Evolutionary conservation across 257 asterid species (phyloP).

Genomic region (Solanum etuberosum): DNA sequence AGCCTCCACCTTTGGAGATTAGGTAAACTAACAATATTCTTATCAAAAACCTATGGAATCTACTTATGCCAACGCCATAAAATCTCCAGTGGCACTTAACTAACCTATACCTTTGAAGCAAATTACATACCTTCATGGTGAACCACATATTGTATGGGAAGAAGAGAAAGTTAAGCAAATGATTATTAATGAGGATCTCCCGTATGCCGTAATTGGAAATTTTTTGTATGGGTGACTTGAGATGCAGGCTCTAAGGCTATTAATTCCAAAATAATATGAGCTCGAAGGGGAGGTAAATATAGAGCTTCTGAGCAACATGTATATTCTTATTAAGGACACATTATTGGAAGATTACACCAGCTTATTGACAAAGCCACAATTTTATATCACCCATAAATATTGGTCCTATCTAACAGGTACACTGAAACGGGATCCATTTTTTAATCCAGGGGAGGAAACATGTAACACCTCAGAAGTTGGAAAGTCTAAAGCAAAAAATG

Average conservation of each 20-base stretch:
- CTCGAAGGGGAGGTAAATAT: not conserved
- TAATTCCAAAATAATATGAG: not conserved
- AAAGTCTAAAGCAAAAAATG: not conserved
- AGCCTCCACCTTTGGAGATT: too few relatives aligned
- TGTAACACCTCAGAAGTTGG: not conserved
- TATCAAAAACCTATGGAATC: not conserved
- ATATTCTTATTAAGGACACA: not conserved
- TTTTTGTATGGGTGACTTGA: not conserved
- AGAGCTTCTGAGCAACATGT: not conserved
- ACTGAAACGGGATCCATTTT: fast-evolving
- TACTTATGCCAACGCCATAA: not conserved
- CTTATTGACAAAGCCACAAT: not conserved
- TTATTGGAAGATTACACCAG: not conserved
- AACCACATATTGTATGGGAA: not conserved
- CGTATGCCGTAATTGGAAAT: not conserved
- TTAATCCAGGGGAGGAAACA: not conserved
- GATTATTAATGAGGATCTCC: not conserved
- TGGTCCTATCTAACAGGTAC: not conserved
- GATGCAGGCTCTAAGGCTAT: not conserved
- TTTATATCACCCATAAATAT: not conserved
- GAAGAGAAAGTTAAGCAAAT: not conserved
- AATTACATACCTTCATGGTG: not conserved
- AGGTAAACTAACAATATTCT: not conserved
- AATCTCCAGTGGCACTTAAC: too few relatives aligned
- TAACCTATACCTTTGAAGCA: not conserved